Evolutionary conservation across 768 basidiomycete species (phyloP).

Genomic region (Kwoniella shandongensis): DNA sequence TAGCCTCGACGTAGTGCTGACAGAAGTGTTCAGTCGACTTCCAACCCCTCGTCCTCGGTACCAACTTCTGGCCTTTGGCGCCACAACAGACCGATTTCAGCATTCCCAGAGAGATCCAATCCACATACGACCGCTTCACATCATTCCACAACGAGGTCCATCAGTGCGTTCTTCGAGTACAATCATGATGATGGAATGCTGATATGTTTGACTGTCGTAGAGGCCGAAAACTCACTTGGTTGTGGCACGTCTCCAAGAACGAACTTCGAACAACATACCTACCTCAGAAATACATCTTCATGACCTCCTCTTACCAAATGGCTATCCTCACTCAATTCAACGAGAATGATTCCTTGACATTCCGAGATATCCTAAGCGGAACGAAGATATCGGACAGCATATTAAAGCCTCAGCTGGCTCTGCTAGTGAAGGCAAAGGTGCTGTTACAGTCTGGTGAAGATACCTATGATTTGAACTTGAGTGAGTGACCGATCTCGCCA

Average conservation of each 20-base stretch:
- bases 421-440: constrained; percentile 85
- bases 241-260: constrained; percentile 98
- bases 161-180: constrained; percentile 21
- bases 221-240: constrained; percentile 92
- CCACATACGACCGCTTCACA: constrained; percentile 86
- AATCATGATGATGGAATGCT: background rate
- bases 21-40: constrained; percentile 65
- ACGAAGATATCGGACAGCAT: constrained; percentile 62
- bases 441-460: constrained; percentile 83
- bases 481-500: constrained; percentile 52
- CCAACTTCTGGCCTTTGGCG: constrained; percentile 92
- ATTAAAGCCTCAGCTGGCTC: constrained; percentile 62
- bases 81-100: constrained; percentile 75
- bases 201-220: constrained; percentile 17
- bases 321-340: constrained; percentile 94
- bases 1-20: background rate
- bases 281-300: constrained; percentile 91
- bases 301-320: constrained; percentile 93
- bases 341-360: constrained; percentile 76
- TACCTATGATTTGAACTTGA: constrained; percentile 88
- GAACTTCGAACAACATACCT: constrained; percentile 91
- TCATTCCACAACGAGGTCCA: constrained; percentile 76
- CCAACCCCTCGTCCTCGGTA: constrained; percentile 87
- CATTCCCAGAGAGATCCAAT: constrained; percentile 80
- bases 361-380: constrained; percentile 74